Evolutionary conservation across 345 rosid species (phyloP).

Genomic region (Cardiospermum halicacabum): DNA sequence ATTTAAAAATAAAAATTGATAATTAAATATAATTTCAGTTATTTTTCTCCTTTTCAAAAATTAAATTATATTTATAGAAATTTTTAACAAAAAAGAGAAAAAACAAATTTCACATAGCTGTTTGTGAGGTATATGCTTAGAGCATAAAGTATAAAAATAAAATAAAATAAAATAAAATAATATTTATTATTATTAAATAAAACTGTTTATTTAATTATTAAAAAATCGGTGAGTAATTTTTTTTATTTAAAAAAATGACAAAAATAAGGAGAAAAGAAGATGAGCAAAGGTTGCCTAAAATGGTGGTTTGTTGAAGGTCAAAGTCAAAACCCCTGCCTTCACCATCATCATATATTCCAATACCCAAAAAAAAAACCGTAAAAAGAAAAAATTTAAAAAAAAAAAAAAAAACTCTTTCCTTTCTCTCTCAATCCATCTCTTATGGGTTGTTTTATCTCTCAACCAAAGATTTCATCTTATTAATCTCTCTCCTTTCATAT

Average conservation of each 20-base stretch:
- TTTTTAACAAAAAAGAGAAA: too few species aligned
- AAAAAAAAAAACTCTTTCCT: not conserved
- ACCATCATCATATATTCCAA: conserved; percentile 20
- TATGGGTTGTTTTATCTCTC: conserved; percentile 14
- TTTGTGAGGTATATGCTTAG: too few species aligned
- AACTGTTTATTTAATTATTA: not conserved
- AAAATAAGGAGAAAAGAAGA: conserved; percentile 15
- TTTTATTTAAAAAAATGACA: not conserved
- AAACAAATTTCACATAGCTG: too few species aligned
- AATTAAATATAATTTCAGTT: too few species aligned
- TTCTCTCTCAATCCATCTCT: conserved; percentile 1
- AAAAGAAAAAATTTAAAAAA: too few species aligned
- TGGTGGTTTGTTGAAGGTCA: conserved; percentile 43
- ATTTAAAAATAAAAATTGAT: too few species aligned
- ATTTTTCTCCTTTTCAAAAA: too few species aligned
- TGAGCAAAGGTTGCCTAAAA: conserved; percentile 42
- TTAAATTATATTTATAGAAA: too few species aligned
- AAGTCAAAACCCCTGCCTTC: conserved; percentile 33
- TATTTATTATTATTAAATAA: not conserved
- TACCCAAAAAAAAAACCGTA: not conserved
- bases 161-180: too few species aligned
- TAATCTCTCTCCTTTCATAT: not conserved
- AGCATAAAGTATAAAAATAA: too few species aligned
- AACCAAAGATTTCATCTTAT: conserved; percentile 17
- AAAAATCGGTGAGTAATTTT: too few species aligned